These are phyloP conservation scores for Linnemannia elongata DNA, from an alignment of 192 early-diverging fungal genomes.

Conservation along the genomic window DNA sequence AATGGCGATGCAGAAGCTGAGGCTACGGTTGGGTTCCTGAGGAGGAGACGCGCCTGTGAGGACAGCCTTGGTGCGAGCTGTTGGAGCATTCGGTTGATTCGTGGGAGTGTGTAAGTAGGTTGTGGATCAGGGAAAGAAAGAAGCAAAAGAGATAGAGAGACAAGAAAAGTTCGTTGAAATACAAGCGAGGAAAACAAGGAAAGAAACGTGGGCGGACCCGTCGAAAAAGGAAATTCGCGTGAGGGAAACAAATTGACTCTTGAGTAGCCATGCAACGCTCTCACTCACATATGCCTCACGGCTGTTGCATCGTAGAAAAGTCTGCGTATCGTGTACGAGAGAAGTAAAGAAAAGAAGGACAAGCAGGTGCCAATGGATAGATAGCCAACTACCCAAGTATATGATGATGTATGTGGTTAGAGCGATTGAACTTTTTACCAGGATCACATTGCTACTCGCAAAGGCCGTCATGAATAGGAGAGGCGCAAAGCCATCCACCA, in stretches of 20 bases:
- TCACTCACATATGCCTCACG: background rate
- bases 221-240: conserved; percentile 5
- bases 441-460: background rate
- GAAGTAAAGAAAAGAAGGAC: too few species aligned
- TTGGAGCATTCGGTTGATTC: conserved; percentile 2
- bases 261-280: background rate
- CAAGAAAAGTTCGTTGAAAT: background rate
- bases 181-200: background rate
- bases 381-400: too few species aligned
- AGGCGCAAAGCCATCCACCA: background rate
- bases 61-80: conserved; percentile 12
- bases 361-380: too few species aligned
- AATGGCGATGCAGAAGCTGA: conserved; percentile 16
- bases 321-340: too few species aligned
- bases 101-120: background rate
- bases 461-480: background rate
- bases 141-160: background rate
- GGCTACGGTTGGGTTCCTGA: conserved; percentile 1
- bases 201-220: background rate
- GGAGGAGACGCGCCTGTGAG: background rate
- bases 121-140: background rate
- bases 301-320: background rate
- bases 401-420: too few species aligned
- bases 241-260: background rate
- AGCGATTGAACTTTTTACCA: background rate